Percentiles rank a stretch among this genome's conserved stretches.
phyloP scores from a whole-genome alignment of 441 rosid genomes.

The Euphorbia schlechtendalii region DNA sequence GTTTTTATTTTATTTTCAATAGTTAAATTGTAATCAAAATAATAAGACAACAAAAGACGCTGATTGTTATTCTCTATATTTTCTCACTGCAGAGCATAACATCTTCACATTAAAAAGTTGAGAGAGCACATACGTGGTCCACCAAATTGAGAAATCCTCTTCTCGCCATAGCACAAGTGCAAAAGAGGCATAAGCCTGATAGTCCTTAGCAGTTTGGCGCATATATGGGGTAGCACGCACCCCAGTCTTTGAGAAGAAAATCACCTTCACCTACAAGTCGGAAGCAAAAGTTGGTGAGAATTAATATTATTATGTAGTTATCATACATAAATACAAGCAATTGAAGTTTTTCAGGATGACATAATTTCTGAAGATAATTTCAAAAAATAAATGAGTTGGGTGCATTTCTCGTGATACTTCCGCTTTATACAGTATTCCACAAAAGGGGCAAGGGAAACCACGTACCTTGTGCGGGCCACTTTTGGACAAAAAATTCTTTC shows the following conservation, averaged over 20 bases:
- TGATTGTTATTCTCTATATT: not conserved
- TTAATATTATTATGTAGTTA: constrained; percentile 6
- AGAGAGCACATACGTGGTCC: constrained; percentile 66
- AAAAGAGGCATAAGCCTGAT: constrained; percentile 74
- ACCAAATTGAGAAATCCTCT: constrained; percentile 94
- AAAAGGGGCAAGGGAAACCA: not conserved
- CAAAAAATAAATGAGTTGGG: not conserved
- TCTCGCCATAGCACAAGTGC: constrained; percentile 83
- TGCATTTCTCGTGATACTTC: not conserved
- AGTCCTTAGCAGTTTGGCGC: constrained; percentile 74
- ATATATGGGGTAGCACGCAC: constrained; percentile 84
- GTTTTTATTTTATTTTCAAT: not conserved
- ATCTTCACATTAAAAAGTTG: not conserved
- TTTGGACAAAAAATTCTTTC: constrained; percentile 45
- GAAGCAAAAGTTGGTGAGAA: constrained; percentile 15
- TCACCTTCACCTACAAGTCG: constrained; percentile 66
- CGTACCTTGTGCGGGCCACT: constrained; percentile 59
- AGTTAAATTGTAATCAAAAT: not conserved
- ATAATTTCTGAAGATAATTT: not conserved
- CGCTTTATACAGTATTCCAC: not conserved
- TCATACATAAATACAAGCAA: not conserved
- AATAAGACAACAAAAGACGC: not conserved
- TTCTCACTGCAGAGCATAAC: not conserved
- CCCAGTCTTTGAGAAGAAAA: constrained; percentile 96
- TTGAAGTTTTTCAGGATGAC: not conserved